A percentile compares a stretch with the other conserved stretches of the same genome.
Evolutionary conservation across 2,329 filamentous ascomycete genomes (phyloP).

Genomic region (Tolypocladium ophioglossoides): DNA sequence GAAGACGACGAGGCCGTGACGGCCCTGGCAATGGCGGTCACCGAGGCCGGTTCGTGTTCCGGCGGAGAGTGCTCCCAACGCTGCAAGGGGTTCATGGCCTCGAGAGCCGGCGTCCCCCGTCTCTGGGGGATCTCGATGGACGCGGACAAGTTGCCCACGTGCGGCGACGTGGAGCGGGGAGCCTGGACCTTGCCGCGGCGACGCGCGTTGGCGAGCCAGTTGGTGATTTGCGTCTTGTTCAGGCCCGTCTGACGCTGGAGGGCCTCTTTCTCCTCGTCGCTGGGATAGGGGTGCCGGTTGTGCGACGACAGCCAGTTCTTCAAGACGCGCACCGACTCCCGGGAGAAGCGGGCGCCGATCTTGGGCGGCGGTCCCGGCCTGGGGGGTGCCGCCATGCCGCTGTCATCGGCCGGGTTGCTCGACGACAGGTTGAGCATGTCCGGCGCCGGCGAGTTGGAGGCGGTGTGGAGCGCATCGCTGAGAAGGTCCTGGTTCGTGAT

Average conservation of each 20-base stretch:
- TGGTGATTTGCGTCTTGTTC: conserved; percentile 74
- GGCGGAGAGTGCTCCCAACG: conserved; percentile 50
- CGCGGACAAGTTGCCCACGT: conserved; percentile 46
- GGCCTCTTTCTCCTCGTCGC: conserved; percentile 73
- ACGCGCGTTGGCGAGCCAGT: conserved; percentile 87
- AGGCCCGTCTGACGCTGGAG: conserved; percentile 71
- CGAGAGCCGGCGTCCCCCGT: conserved; percentile 41
- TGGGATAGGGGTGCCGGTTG: conserved; percentile 75
- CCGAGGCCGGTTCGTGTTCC: conserved; percentile 49
- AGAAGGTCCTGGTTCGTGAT: conserved; percentile 16
- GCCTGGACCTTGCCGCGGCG: conserved; percentile 68
- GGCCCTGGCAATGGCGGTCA: conserved; percentile 47
- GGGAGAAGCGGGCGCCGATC: conserved; percentile 65
- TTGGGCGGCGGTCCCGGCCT: conserved; percentile 38
- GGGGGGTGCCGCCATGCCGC: conserved; percentile 8
- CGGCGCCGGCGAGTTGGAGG: conserved; percentile 13
- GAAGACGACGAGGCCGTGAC: conserved; percentile 43
- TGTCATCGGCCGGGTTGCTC: conserved; percentile 9
- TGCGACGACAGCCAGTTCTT: conserved; percentile 80
- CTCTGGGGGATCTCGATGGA: conserved; percentile 65
- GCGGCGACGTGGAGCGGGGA: conserved; percentile 58
- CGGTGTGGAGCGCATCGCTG: conserved; percentile 12
- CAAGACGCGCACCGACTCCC: conserved; percentile 67
- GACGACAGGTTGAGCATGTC: conserved; percentile 16
- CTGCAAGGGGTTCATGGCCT: conserved; percentile 45